Conservation (phyloP, 148 eudicot genomes). For the Beta vulgaris region DNA sequence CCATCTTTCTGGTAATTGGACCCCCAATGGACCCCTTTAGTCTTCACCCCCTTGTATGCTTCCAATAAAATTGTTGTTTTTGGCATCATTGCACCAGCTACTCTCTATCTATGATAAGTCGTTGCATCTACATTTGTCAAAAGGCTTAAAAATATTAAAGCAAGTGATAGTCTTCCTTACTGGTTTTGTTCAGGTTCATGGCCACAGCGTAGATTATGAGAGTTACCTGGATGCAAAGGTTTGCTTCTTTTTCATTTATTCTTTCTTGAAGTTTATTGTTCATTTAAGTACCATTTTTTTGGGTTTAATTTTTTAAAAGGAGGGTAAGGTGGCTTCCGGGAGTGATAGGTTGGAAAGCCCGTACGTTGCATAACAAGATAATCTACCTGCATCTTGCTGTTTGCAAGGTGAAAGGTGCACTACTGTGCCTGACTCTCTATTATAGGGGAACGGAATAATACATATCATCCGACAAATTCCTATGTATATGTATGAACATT, state of each 20-base stretch:
- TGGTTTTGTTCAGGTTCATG: constrained; percentile 70
- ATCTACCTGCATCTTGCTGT: not conserved
- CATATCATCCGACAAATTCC: not conserved
- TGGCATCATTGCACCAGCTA: not conserved
- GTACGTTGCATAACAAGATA: too few species aligned
- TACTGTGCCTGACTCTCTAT: not conserved
- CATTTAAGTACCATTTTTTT: not conserved
- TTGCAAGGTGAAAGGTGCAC: not conserved
- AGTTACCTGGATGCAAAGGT: constrained; percentile 90
- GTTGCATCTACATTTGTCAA: not conserved
- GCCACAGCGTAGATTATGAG: constrained; percentile 63
- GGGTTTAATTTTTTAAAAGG: too few species aligned
- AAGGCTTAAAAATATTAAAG: not conserved
- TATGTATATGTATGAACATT: not conserved
- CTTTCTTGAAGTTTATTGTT: not conserved
- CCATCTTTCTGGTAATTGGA: not conserved
- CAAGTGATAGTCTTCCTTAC: not conserved
- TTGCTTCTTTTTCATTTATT: not conserved
- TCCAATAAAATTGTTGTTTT: not conserved
- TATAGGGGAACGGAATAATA: not conserved
- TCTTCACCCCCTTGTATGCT: not conserved
- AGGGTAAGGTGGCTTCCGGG: too few species aligned
- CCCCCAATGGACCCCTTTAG: not conserved
- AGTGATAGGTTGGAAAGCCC: too few species aligned
- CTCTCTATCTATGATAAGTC: not conserved